Base-by-base conservation (phyloP, 2,329 filamentous ascomycete genomes). In the Fusarium devonianum region DNA sequence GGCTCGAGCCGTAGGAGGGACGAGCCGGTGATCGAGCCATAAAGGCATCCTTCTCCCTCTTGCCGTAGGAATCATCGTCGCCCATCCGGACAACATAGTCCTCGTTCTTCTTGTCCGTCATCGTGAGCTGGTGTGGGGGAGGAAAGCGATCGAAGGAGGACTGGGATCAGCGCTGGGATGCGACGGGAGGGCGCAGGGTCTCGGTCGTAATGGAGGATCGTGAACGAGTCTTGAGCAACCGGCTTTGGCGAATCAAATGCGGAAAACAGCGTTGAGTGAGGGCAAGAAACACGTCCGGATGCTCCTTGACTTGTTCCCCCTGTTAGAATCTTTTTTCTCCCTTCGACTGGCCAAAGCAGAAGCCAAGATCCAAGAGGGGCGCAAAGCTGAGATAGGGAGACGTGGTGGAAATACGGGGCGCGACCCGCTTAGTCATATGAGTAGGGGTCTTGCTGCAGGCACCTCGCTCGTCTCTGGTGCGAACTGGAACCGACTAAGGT, bases 101-200 rank as follows among this genome's bases (percentile, higher is more conserved):
- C 70, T 89, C 88, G 73, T 90, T 94, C 81, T 94, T 95, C 72
- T 92, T 92, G 79, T 94, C 89, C 67, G 87, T 81, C 91, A 96
- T 96, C 26, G 17, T 64, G 29, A 19, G 17, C 16, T 14, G 29
- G 29, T n/a, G 21, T 19, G 34, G 28, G 28, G 56, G 43, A 19
- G 44, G 22, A 74, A 73, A 60, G 76, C 36, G 34, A 49, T 49
- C 32, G 48, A 40, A 34, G 39, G 25, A 41, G 40, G n/a, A n/a
- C 43, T 21, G 34, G 9, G 55, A 60, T 48, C 47, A 56, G 43
- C 46, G 44, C 49, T 58, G 33, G 44, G 46, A 35, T 52, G 47
- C 34, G 41, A 47, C 43, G 43, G 52, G 32, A 51, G 12, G 22
- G 49, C 19, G 37, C 37, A 33, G 41, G 52, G 40, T 49, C 44